phyloP scores from a whole-genome alignment of 1,139 yeast species.

The Candida tetrigidarum region DNA sequence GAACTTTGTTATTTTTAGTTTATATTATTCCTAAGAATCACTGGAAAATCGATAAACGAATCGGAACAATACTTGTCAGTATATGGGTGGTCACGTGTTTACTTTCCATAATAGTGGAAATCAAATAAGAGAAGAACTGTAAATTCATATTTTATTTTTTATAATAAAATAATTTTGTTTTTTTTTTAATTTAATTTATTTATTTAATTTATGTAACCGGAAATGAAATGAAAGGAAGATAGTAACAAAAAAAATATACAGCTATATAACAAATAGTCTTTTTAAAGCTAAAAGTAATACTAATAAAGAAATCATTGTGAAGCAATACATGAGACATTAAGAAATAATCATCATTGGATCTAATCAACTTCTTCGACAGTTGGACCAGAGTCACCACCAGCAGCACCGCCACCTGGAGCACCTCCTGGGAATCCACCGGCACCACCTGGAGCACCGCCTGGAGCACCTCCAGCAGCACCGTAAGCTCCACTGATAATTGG shows the following conservation, averaged over 20 bases:
- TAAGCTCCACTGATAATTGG: conserved; percentile 70
- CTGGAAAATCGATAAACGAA: conserved; percentile 65
- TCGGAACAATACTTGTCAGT: conserved; percentile 57
- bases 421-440: conserved; percentile 49
- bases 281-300: not conserved
- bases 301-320: not conserved
- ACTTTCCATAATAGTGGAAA: conserved; percentile 37
- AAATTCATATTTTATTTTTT: not conserved
- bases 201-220: too few species aligned
- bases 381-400: conserved; percentile 56
- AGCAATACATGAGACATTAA: not conserved
- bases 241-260: conserved; percentile 5
- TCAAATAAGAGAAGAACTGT: conserved; percentile 7
- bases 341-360: conserved; percentile 10
- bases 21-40: conserved; percentile 60
- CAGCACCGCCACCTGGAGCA: conserved; percentile 35
- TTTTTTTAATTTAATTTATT: conserved; percentile 1
- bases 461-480: conserved; percentile 35
- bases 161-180: not conserved
- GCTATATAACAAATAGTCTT: conserved; percentile 5
- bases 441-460: conserved; percentile 28
- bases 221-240: too few species aligned
- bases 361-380: conserved; percentile 77
- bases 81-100: conserved; percentile 59
- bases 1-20: conserved; percentile 56